Conservation (phyloP, 306 rosid genomes). For the Geum urbanum region DNA sequence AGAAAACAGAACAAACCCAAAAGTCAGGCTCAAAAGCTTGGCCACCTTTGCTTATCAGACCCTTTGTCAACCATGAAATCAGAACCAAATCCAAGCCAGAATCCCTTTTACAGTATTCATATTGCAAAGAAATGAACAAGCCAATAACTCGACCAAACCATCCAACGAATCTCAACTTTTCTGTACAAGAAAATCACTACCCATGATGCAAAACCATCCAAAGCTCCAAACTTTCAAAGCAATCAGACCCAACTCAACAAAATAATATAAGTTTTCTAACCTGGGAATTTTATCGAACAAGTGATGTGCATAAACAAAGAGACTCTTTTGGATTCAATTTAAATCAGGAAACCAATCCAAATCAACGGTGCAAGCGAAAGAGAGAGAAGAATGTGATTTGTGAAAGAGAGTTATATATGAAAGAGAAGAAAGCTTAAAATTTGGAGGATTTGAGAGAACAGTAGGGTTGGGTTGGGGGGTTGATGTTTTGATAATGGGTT, state of each 20-base stretch:
- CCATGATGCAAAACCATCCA: neutral
- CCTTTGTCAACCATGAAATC: neutral
- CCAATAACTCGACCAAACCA: neutral
- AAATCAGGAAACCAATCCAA: conserved; percentile 11
- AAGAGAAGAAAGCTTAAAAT: conserved; percentile 21
- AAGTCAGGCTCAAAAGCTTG: conserved; percentile 23
- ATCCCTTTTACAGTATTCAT: too few relatives aligned
- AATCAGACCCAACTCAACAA: conserved; percentile 18
- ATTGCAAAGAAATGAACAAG: conserved; percentile 3
- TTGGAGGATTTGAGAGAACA: conserved; percentile 31
- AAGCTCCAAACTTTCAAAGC: conserved; percentile 17
- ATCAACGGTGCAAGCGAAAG: neutral
- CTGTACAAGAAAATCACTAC: neutral
- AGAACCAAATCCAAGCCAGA: conserved; percentile 1
- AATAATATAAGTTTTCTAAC: conserved; percentile 30
- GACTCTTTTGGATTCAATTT: conserved; percentile 15
- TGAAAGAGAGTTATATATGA: conserved; percentile 33
- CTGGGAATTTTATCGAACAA: neutral
- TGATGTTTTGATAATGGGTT: conserved; percentile 29
- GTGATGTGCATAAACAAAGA: conserved; percentile 26
- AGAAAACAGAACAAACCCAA: conserved; percentile 22
- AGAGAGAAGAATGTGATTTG: conserved; percentile 2
- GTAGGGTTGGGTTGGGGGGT: conserved; percentile 21
- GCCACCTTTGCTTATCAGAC: conserved; percentile 10
- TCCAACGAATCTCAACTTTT: neutral